Evolutionary conservation across 83 land plant species (phyloP), one percentile per base, ranked within the genome.

Genomic region (Picea abies): DNA sequence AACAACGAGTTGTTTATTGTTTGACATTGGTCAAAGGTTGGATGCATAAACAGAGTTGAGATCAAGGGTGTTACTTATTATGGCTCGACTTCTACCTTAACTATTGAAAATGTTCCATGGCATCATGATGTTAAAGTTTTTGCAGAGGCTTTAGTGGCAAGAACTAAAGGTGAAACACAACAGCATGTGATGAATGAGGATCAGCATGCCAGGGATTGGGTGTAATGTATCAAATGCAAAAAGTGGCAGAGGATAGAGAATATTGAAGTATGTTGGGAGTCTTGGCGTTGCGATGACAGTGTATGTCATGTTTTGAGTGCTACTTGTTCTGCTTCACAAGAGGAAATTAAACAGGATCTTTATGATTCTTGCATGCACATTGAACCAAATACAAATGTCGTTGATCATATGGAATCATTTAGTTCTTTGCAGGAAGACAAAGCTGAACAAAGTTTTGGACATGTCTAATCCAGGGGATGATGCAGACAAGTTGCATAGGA

Each of bases 41-140:
- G 94, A 93, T 85, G 94, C 95, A 4, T 97, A 97, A 83, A 85
- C 77, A 35, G 90, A 92, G 62, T 89, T 95, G 98, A 97, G 86
- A 97, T 97, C 80, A 95, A 97, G 80, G 99, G 99, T 44, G 98
- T 97, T n/a, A 97, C 98, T 0, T 97, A 95, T 66, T 93, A 98
- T 93, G 99, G 98, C 85, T 85, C 98, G 4, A 92, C 95, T 29
- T 97, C 99, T 78, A 93, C 95, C 79, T 80, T 97, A 82, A 95
- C 99, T 26, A 97, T 97, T 98, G 98, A 97, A 82, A 95, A 97
- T 89, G 99, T 97, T 32, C 99, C 99, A 14, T 97, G 98, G 98
- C 98, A 97, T 85, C 56, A 90, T 79, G 99, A 97, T 84, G 99
- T 97, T 15, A 95, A 88, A 85, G 90, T 89, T 17, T 95, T 97